phyloP scores from a whole-genome alignment of 208 protist species.

The Zelonia costaricensis region DNA sequence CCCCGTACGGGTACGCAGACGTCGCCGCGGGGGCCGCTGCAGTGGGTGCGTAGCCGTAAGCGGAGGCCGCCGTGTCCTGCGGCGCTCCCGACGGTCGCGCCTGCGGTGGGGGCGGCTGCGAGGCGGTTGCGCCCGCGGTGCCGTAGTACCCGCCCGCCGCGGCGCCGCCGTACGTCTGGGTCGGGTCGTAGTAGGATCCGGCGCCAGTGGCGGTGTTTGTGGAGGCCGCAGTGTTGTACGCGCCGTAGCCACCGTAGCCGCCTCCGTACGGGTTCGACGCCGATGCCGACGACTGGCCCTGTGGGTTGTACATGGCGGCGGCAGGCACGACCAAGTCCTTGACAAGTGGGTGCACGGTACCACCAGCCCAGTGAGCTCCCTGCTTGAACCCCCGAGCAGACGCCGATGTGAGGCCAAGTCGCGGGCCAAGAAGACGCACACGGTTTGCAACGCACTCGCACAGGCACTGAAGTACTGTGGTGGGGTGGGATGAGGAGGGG shows the following conservation, averaged over 20 bases:
- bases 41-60: background rate
- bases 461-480: too few species aligned
- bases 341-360: too few species aligned
- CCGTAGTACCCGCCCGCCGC: slow-evolving; percentile 13
- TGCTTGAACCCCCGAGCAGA: background rate
- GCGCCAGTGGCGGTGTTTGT: background rate
- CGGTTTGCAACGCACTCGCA: too few species aligned
- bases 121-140: too few species aligned
- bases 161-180: slow-evolving; percentile 6
- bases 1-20: slow-evolving; percentile 27
- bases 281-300: slow-evolving; percentile 8
- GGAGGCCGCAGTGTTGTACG: slow-evolving; percentile 17
- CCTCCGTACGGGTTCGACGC: slow-evolving; percentile 27
- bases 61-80: background rate
- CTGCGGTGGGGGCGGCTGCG: too few species aligned
- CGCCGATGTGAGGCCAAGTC: slow-evolving; percentile 3
- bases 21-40: slow-evolving; percentile 2
- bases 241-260: slow-evolving; percentile 28
- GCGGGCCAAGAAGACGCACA: too few species aligned
- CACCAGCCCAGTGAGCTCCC: too few species aligned
- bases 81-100: background rate
- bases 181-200: slow-evolving; percentile 14
- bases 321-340: background rate
- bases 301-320: slow-evolving; percentile 18
- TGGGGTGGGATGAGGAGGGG: too few species aligned